Evolutionary conservation across 306 rosid species (phyloP).

Genomic region (Fragaria ananassa): DNA sequence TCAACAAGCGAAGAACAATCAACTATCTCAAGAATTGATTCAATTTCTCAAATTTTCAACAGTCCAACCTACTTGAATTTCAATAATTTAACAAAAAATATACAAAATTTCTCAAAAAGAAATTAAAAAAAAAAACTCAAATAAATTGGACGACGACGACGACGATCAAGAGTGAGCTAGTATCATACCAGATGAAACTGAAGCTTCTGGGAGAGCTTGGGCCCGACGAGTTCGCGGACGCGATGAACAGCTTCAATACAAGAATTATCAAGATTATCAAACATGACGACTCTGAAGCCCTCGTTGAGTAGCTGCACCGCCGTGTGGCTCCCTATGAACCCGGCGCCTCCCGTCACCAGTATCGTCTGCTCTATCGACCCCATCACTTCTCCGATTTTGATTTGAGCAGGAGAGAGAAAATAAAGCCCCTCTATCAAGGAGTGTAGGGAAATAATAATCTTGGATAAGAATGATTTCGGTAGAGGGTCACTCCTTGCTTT

Average conservation of each 20-base stretch:
- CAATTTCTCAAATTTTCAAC: background rate
- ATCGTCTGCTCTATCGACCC: slow-evolving; percentile 54
- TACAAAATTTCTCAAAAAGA: background rate
- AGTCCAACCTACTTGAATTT: background rate
- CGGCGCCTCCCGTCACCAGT: slow-evolving; percentile 87
- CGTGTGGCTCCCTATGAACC: slow-evolving; percentile 89
- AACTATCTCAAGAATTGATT: background rate
- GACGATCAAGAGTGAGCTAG: background rate
- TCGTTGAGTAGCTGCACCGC: slow-evolving; percentile 75
- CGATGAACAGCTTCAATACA: slow-evolving; percentile 64
- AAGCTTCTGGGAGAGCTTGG: slow-evolving; percentile 66
- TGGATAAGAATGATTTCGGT: background rate
- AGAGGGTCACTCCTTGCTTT: background rate
- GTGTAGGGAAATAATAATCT: background rate
- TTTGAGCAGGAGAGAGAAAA: background rate
- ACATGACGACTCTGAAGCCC: slow-evolving; percentile 54
- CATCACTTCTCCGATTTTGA: slow-evolving; percentile 11
- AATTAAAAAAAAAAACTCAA: background rate
- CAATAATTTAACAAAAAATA: no score
- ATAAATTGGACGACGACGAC: background rate
- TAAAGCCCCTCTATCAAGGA: background rate
- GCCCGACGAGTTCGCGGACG: slow-evolving; percentile 66
- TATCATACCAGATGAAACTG: slow-evolving; percentile 51
- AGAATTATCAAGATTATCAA: slow-evolving; percentile 81
- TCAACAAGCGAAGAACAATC: background rate